Conservation (phyloP, 495 filamentous ascomycete species). For the Penicillium robsamsonii region DNA sequence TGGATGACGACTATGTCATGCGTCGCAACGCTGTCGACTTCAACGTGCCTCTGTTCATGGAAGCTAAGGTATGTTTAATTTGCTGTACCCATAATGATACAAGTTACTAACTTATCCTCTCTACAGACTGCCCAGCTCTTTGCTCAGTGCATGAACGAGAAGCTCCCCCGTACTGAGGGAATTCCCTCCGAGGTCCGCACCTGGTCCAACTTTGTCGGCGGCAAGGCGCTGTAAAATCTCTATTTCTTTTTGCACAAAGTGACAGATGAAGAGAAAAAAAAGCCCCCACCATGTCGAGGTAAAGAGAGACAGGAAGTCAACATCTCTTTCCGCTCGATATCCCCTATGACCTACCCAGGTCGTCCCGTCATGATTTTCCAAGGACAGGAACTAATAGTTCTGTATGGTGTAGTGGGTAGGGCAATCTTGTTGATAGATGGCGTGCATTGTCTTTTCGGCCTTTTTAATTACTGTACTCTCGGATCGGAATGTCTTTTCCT, state of each 20-base stretch:
- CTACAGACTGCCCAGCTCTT: constrained; percentile 89
- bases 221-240: constrained; percentile 75
- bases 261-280: constrained; percentile 21
- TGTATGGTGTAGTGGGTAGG: constrained; percentile 31
- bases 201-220: constrained; percentile 93
- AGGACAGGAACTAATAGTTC: background rate
- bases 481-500: constrained; percentile 14
- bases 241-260: constrained; percentile 19
- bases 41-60: constrained; percentile 96
- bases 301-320: background rate
- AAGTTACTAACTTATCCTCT: constrained; percentile 19
- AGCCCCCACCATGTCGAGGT: constrained; percentile 16
- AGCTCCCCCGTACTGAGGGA: constrained; percentile 77
- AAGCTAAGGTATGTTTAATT: constrained; percentile 77
- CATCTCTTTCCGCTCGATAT: constrained; percentile 3
- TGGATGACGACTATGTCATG: constrained; percentile 98
- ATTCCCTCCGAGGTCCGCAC: constrained; percentile 86
- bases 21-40: constrained; percentile 97
- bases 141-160: constrained; percentile 92
- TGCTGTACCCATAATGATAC: background rate
- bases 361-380: constrained; percentile 9
- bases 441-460: constrained; percentile 22
- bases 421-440: constrained; percentile 38
- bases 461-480: constrained; percentile 10
- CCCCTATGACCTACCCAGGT: constrained; percentile 7